Evolutionary conservation across 768 basidiomycete genomes (phyloP).

Genomic region (Suillus paluster): DNA sequence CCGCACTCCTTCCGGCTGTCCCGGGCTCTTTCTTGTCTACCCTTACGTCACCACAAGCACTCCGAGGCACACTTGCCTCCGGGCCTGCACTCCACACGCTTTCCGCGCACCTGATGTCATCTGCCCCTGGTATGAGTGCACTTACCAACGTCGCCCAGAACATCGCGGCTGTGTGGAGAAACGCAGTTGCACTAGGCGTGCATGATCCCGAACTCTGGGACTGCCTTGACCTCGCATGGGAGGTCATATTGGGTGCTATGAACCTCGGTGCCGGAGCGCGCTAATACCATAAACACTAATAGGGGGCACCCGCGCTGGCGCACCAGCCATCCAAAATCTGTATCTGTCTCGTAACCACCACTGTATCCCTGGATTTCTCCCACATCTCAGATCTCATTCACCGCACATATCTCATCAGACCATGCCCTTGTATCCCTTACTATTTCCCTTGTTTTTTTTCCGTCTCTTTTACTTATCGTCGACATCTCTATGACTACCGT

Average conservation of each 20-base stretch:
- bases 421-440: constrained; percentile 34
- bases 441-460: constrained; percentile 12
- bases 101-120: constrained; percentile 53
- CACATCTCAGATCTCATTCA: constrained; percentile 32
- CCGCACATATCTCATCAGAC: constrained; percentile 24
- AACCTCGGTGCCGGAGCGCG: constrained; percentile 50
- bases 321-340: constrained; percentile 3
- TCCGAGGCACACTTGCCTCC: constrained; percentile 50
- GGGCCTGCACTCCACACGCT: constrained; percentile 58
- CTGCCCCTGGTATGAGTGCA: constrained; percentile 46
- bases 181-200: constrained; percentile 70
- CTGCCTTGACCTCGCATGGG: constrained; percentile 69
- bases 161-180: constrained; percentile 74
- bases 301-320: constrained; percentile 21
- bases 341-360: constrained; percentile 6
- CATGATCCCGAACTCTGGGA: constrained; percentile 70
- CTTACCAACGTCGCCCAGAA: constrained; percentile 52
- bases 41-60: constrained; percentile 32
- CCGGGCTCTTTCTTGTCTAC: constrained; percentile 35
- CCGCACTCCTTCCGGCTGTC: constrained; percentile 45
- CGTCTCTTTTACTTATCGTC: background rate
- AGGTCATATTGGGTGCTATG: constrained; percentile 64
- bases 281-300: constrained; percentile 20
- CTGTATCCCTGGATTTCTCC: constrained; percentile 23
- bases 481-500: constrained; percentile 24